A percentile compares a stretch with the other conserved stretches of the same genome.
These are phyloP conservation scores for Lupinus albus DNA, from an alignment of 306 rosid genomes.

Conservation along the genomic window DNA sequence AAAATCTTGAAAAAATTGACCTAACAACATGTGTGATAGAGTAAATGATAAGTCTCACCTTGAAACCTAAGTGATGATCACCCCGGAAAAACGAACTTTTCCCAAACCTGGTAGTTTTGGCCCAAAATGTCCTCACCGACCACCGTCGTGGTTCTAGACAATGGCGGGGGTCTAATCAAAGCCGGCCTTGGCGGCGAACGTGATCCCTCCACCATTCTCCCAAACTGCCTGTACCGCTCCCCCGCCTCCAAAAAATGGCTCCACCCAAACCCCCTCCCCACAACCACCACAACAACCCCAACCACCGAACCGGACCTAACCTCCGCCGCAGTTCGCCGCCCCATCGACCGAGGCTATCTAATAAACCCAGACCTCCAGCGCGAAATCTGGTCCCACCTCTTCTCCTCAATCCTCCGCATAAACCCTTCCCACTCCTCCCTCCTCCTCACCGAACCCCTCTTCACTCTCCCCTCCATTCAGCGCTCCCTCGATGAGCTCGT, in stretches of 20 bases:
- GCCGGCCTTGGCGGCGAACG: constrained; percentile 83
- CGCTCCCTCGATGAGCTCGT: constrained; percentile 81
- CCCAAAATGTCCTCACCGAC: constrained; percentile 51
- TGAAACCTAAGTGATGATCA: too few relatives aligned
- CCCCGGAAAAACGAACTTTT: too few relatives aligned
- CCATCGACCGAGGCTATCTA: constrained; percentile 86
- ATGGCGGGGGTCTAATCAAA: constrained; percentile 90
- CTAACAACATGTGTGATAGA: too few relatives aligned
- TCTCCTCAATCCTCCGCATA: constrained; percentile 67
- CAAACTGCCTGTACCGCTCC: constrained; percentile 78
- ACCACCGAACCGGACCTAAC: constrained; percentile 68
- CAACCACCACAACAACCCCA: too few relatives aligned
- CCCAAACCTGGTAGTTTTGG: too few relatives aligned
- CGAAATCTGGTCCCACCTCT: constrained; percentile 89
- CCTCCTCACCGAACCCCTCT: constrained; percentile 85
- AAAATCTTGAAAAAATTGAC: too few relatives aligned
- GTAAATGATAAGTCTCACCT: too few relatives aligned
- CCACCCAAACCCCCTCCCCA: constrained; percentile 54
- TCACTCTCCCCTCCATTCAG: constrained; percentile 80
- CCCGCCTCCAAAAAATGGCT: constrained; percentile 85
- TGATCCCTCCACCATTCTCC: constrained; percentile 67
- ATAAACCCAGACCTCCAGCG: constrained; percentile 91
- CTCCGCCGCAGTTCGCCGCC: constrained; percentile 90
- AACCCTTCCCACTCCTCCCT: constrained; percentile 70
- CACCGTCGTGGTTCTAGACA: constrained; percentile 77